Base-by-base conservation (phyloP, 495 filamentous ascomycete species). In the Parmelia sp. region DNA sequence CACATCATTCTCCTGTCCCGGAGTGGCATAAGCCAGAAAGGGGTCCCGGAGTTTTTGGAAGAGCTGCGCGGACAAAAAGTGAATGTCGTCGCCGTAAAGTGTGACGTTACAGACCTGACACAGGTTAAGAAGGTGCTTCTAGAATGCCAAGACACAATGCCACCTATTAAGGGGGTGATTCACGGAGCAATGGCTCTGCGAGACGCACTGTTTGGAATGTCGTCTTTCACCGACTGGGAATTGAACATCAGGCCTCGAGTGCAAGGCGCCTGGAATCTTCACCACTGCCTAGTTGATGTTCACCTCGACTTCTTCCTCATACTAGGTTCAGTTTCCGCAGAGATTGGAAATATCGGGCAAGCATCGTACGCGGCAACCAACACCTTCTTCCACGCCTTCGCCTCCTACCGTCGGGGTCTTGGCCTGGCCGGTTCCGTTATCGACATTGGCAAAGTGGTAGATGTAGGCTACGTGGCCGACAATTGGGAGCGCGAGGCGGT, bases 1-100 rank as follows among this genome's bases (percentile, higher is more conserved):
- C 73, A 79, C 60, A 67, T 88, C n/a, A 74, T 84, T 21, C 75
- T 85, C 9, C 74, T 84, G 19, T 85, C 83, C 2, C 75, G 84
- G 5, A 57, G 29, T 14, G 53, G 53, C 25, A 57, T 29, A 4
- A 12, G 5, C 23, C 17, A 33, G 25, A 49, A 42, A 31, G 57
- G 19, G 1, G n/a, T 47, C 23, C 66, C 76, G 21, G 66, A 79
- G 0, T 23, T 70, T 10, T 17, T 70, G 15, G 21, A 49, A 9
- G 66, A 70, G 21, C n/a, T 68, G 15, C 17, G 39, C 12, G 27
- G 44, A 14, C 37, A 58, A 31, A 65, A 63, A 25, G 60, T 65
- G 15, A 69, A 67, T 17, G 60, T 78, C 3, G 17, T 66, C 23
- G 69, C 72, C 51, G 67, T 69, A 33, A 49, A 62, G 37, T 79